Evolutionary conservation across 495 filamentous ascomycete genomes (phyloP).

Genomic region (Aspergillus diversus): DNA sequence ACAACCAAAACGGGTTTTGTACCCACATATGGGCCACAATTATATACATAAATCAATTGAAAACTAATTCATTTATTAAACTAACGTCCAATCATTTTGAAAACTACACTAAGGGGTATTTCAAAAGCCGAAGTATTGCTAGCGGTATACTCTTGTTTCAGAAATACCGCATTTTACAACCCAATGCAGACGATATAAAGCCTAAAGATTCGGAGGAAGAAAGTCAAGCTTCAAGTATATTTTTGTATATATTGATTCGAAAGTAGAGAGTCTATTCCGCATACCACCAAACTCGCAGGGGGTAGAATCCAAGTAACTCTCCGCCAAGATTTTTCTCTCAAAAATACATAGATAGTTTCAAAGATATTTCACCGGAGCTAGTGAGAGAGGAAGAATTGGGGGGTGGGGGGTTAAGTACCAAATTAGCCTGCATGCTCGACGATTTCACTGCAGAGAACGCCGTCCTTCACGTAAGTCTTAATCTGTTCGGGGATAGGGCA

Average conservation of each 20-base stretch:
- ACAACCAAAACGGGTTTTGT: too few species aligned
- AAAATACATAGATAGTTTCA: neutral
- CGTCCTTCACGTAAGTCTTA: conserved; percentile 75
- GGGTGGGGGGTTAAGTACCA: neutral
- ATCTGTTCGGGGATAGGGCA: conserved; percentile 88
- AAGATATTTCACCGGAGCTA: too few species aligned
- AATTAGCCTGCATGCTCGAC: conserved; percentile 80
- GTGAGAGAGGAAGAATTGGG: neutral
- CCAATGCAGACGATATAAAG: neutral
- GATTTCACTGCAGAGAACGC: conserved; percentile 80
- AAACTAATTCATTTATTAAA: too few species aligned
- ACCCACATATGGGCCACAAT: too few species aligned
- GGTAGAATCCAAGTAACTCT: neutral
- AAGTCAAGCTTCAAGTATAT: neutral
- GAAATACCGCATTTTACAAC: too few species aligned
- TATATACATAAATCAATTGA: too few species aligned
- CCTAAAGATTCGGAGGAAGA: neutral
- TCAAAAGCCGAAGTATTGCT: too few species aligned
- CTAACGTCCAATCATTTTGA: neutral
- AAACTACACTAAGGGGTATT: too few species aligned
- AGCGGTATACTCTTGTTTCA: too few species aligned
- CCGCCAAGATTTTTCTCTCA: neutral
- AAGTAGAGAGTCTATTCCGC: neutral
- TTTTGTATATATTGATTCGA: neutral
- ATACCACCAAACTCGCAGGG: neutral